These are phyloP conservation scores for Calonectria crousiana DNA, from an alignment of 2,329 filamentous ascomycete genomes.

Conservation along the genomic window DNA sequence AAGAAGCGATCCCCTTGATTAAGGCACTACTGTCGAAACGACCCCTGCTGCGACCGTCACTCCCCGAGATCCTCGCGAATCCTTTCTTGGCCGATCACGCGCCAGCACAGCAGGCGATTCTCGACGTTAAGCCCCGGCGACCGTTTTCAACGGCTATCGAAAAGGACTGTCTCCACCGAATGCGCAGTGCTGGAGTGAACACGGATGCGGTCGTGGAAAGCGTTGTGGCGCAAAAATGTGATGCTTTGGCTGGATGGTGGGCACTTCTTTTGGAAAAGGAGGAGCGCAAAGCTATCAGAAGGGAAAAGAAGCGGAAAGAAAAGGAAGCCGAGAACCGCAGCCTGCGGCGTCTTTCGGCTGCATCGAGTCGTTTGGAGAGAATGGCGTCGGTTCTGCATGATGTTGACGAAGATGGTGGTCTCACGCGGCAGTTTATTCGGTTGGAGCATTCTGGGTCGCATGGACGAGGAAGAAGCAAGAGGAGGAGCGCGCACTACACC, in stretches of 20 bases:
- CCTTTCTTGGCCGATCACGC: conserved; percentile 91
- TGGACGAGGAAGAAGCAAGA: conserved; percentile 81
- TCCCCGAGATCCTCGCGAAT: conserved; percentile 88
- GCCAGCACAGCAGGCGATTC: conserved; percentile 87
- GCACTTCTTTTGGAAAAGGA: conserved; percentile 94
- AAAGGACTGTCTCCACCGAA: conserved; percentile 90
- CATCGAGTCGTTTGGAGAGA: conserved; percentile 87
- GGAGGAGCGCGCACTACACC: conserved; percentile 75
- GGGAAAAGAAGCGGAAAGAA: conserved; percentile 87
- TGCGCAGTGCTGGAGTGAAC: conserved; percentile 93
- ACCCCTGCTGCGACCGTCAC: conserved; percentile 82
- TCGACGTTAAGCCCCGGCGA: conserved; percentile 83
- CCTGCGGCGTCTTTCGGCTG: conserved; percentile 85
- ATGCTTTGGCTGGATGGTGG: conserved; percentile 96
- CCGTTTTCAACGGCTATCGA: conserved; percentile 90
- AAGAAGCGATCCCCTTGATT: conserved; percentile 82
- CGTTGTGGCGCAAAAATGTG: conserved; percentile 89
- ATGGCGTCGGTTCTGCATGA: conserved; percentile 82
- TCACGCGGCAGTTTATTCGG: conserved; percentile 58
- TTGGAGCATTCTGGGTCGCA: conserved; percentile 64
- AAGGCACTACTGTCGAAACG: conserved; percentile 89
- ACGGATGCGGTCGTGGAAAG: conserved; percentile 96
- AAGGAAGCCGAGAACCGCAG: conserved; percentile 85
- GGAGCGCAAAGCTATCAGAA: conserved; percentile 82
- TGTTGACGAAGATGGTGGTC: conserved; percentile 80